Evolutionary conservation across 2,329 filamentous ascomycete species (phyloP), one percentile per base, ranked within the genome.

Genomic region (Coniochaeta ligniaria): DNA sequence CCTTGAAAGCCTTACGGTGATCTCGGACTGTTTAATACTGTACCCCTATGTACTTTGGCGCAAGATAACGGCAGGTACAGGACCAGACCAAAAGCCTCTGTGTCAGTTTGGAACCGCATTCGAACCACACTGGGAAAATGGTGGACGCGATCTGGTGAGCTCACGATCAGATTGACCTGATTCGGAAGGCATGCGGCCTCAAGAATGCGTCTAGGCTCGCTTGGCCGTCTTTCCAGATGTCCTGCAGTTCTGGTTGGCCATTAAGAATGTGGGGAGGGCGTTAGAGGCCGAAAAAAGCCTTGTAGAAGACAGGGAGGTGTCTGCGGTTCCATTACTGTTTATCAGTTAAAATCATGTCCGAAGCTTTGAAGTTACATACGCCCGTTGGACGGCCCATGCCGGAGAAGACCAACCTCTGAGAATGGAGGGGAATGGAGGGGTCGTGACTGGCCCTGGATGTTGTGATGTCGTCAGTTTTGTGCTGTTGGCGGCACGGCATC

Each of bases 171-270:
- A n/a, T 31, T 52, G 24, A 31, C 20, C 43, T 22, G 22, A 47
- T 24, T 6, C 11, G 43, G 43, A 52, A 52, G 47, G 14, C 47
- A 52, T 31, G 24, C 6, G 47, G 3, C 12, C 31, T 57, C 31
- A 14, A 17, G 26, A 47, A 60, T n/a, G 26, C 17, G 35, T 57
- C 47, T 60, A 61, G 66, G 66, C 65, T 67, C 63, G 62, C 61
- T 67, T 66, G 67, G 28, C 67, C 67, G 67, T 65, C 55, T 59
- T 68, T 65, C 67, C 66, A 66, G 61, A 61, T 59, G 50, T 36
- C n/a, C 60, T 65, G 63, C 64, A 57, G 17, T 26, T 63, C 60
- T 64, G 60, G 64, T 67, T 69, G 67, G 67, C 3, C 54, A 36
- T 43, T 22, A 12, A 45, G 52, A 65, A 31, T 68, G 66, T 68